Conservation (phyloP, 176 grass and related monocot species). For the Leersia perrieri region DNA sequence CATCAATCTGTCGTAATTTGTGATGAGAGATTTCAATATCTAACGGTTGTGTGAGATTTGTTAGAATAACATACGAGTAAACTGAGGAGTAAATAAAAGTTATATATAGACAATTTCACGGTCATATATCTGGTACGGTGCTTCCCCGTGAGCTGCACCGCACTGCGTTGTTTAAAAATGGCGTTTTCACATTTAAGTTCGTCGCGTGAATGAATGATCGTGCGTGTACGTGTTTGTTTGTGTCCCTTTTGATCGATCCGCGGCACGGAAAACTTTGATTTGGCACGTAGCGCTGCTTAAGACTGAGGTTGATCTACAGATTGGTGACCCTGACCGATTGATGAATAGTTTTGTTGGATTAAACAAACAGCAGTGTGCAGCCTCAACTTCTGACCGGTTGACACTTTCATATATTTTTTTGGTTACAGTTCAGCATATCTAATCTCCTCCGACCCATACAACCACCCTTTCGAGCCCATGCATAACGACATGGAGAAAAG, state of each 20-base stretch:
- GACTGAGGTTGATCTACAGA: neutral
- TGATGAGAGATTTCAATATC: too few species aligned
- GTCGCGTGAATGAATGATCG: neutral
- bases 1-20: too few species aligned
- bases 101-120: neutral
- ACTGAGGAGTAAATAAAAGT: too few species aligned
- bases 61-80: too few species aligned
- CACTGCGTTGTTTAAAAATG: neutral
- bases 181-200: neutral
- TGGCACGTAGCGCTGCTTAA: slow-evolving; percentile 14
- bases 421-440: neutral
- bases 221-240: slow-evolving; percentile 37
- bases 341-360: neutral
- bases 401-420: neutral
- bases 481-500: neutral
- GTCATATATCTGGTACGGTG: neutral
- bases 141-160: neutral
- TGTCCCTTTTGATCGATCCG: slow-evolving; percentile 24
- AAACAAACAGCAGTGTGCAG: neutral
- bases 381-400: slow-evolving; percentile 3
- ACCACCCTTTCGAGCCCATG: neutral
- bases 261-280: slow-evolving; percentile 44
- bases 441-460: neutral
- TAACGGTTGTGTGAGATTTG: too few species aligned
- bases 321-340: slow-evolving; percentile 21